These are phyloP conservation scores for Polytolypa hystricis DNA, from an alignment of 2,329 filamentous ascomycete species.

Conservation along the genomic window DNA sequence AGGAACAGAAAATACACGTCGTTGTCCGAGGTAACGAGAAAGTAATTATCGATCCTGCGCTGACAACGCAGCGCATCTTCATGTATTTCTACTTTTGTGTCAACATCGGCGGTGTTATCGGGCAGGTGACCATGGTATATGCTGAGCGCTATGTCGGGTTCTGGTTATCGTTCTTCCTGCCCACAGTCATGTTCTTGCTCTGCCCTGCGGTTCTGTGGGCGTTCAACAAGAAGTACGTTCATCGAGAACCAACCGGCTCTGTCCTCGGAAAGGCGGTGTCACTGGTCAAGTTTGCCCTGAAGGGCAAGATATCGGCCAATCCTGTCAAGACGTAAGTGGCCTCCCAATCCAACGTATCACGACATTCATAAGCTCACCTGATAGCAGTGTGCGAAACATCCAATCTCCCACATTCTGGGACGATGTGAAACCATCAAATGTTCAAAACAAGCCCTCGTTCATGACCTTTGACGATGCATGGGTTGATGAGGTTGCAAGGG, in stretches of 20 bases:
- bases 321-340: slow-evolving; percentile 44
- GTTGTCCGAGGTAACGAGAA: slow-evolving; percentile 30
- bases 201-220: slow-evolving; percentile 50
- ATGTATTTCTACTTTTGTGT: slow-evolving; percentile 51
- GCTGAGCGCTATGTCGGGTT: slow-evolving; percentile 53
- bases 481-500: slow-evolving; percentile 66
- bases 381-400: slow-evolving; percentile 31
- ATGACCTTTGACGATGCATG: slow-evolving; percentile 76
- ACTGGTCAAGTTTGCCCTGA: slow-evolving; percentile 50
- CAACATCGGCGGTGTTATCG: slow-evolving; percentile 53
- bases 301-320: slow-evolving; percentile 52
- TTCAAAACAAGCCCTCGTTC: slow-evolving; percentile 53
- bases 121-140: slow-evolving; percentile 50
- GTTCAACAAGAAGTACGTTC: slow-evolving; percentile 51
- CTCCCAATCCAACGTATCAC: too few species aligned
- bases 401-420: slow-evolving; percentile 53
- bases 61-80: slow-evolving; percentile 7
- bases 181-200: slow-evolving; percentile 50
- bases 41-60: slow-evolving; percentile 4
- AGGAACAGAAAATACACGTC: slow-evolving; percentile 46
- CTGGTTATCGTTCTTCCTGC: slow-evolving; percentile 47
- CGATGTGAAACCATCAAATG: slow-evolving; percentile 52
- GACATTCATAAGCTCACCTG: slow-evolving; percentile 1
- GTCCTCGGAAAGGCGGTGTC: slow-evolving; percentile 56
- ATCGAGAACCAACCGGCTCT: slow-evolving; percentile 57